phyloP scores from a whole-genome alignment of 257 asterid genomes.

The Apocynum venetum region DNA sequence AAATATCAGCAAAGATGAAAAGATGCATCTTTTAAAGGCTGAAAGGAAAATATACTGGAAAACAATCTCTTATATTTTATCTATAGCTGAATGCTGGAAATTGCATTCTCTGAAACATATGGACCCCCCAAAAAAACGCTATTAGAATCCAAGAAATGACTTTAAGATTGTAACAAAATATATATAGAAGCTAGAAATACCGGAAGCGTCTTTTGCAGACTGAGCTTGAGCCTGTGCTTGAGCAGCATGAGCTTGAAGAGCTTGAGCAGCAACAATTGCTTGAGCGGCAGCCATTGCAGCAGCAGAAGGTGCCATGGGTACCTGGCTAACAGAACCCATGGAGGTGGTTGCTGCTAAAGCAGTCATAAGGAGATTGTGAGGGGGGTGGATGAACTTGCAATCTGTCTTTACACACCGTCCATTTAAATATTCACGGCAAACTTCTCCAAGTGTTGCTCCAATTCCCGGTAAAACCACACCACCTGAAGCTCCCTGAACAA shows the following conservation, averaged over 20 bases:
- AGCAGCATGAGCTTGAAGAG: conserved; percentile 97
- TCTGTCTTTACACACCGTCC: conserved; percentile 76
- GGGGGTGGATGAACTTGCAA: conserved; percentile 88
- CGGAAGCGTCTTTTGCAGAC: conserved; percentile 51
- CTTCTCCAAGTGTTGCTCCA: conserved; percentile 88
- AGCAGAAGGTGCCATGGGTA: conserved; percentile 99
- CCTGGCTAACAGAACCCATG: conserved; percentile 81
- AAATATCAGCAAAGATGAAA: not conserved
- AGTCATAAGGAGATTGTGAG: conserved; percentile 79
- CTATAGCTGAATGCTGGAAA: not conserved
- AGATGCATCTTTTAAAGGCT: not conserved
- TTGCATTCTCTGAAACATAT: not conserved
- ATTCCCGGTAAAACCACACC: conserved; percentile 93
- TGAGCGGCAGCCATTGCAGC: conserved; percentile 99
- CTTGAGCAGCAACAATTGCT: conserved; percentile 99
- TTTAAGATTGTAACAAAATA: not conserved
- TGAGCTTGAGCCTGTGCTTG: conserved; percentile 64
- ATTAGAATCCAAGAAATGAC: not conserved
- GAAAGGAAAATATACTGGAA: not conserved
- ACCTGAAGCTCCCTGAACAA: conserved; percentile 83
- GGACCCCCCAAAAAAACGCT: not conserved
- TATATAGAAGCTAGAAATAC: conserved; percentile 31
- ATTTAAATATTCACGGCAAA: conserved; percentile 83
- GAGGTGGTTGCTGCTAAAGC: conserved; percentile 76
- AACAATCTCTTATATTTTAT: not conserved